phyloP scores from a whole-genome alignment of 1,139 yeast genomes.

The Yamadazyma taylorii region DNA sequence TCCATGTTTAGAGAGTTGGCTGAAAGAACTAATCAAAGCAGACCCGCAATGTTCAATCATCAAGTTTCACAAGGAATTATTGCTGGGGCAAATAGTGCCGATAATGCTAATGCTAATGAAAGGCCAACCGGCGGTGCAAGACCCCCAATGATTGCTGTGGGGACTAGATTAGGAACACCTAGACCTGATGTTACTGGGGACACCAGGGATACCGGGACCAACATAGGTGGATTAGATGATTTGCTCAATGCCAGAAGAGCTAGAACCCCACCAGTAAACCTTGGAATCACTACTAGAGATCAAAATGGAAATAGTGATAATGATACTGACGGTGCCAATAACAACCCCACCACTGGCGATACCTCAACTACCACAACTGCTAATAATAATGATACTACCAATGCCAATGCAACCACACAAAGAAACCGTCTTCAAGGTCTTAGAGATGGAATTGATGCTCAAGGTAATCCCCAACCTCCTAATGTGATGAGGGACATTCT shows the following conservation, averaged over 20 bases:
- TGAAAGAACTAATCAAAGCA: slow-evolving; percentile 31
- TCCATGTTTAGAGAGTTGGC: slow-evolving; percentile 29
- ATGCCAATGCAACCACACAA: not conserved
- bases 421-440: too few relatives aligned
- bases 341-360: not conserved
- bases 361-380: too few relatives aligned
- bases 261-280: slow-evolving; percentile 4
- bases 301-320: slow-evolving; percentile 5
- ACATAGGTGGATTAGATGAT: slow-evolving; percentile 1
- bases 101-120: not conserved
- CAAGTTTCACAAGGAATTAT: slow-evolving; percentile 41
- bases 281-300: not conserved
- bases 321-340: not conserved
- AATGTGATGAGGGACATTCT: slow-evolving; percentile 16
- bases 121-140: not conserved
- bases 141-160: slow-evolving; percentile 2
- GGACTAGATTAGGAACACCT: slow-evolving; percentile 1
- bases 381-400: not conserved
- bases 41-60: slow-evolving; percentile 41
- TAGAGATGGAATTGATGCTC: too few relatives aligned
- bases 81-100: slow-evolving; percentile 23
- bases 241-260: not conserved
- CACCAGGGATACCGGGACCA: not conserved
- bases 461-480: not conserved
- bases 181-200: not conserved